phyloP scores from a whole-genome alignment of 2,329 filamentous ascomycete genomes.

The Hypoxylon sp. region DNA sequence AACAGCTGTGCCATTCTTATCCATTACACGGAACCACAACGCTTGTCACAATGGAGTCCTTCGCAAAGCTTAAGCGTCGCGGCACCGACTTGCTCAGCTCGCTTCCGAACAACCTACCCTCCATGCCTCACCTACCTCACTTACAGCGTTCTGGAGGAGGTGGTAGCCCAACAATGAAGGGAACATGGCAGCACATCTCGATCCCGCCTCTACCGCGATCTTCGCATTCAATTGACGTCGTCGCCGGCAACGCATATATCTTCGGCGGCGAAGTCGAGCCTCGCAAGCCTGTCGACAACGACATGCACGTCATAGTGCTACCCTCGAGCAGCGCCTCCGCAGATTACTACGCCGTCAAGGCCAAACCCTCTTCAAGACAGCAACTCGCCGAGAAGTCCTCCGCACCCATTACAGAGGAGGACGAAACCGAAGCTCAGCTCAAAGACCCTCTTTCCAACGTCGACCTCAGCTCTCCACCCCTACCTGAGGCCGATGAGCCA shows the following conservation, averaged over 20 bases:
- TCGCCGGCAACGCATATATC: conserved; percentile 71
- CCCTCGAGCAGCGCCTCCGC: conserved; percentile 70
- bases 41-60: conserved; percentile 63
- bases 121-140: conserved; percentile 49
- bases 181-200: conserved; percentile 72
- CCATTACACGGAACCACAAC: conserved; percentile 3
- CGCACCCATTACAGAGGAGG: conserved; percentile 49
- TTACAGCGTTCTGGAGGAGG: conserved; percentile 46
- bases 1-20: neutral
- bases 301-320: conserved; percentile 76
- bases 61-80: conserved; percentile 68
- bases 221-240: conserved; percentile 77
- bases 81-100: conserved; percentile 68
- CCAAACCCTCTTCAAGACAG: conserved; percentile 58
- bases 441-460: conserved; percentile 61
- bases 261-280: conserved; percentile 82
- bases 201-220: conserved; percentile 75
- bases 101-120: conserved; percentile 60
- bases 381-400: conserved; percentile 45
- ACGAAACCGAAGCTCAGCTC: conserved; percentile 51
- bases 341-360: conserved; percentile 72
- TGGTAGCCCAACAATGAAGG: conserved; percentile 61
- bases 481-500: conserved; percentile 30
- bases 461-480: conserved; percentile 56
- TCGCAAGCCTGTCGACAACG: conserved; percentile 78